Evolutionary conservation across 1,284 basidiomycete genomes (phyloP), one percentile per base, ranked within the genome.

Genomic region (Papiliotrema fonsecae): DNA sequence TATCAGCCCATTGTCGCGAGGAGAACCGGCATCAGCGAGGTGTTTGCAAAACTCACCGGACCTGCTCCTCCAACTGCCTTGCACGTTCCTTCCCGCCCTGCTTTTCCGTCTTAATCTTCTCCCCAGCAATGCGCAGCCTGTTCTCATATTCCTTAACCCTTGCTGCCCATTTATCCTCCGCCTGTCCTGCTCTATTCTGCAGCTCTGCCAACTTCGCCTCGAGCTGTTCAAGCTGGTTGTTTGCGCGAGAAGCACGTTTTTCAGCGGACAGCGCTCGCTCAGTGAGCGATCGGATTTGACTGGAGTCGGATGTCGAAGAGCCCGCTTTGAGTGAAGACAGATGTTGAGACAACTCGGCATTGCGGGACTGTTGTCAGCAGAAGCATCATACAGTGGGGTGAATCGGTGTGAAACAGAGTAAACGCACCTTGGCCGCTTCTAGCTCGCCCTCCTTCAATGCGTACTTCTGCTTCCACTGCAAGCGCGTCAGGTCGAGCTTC

Each of bases 61-160:
- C 67, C 47, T 73, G 72, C 21, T 55, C 58, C 42, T 75, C 70
- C 37, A 80, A 57, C 58, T 79, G 77, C 13, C 61, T 54, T 2
- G 79, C 78, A 18, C 78, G 57, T 75, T 98, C 94, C 76, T 97
- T 97, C 32, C 87, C 84, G 3, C 94, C 94, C 64, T 97, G 92
- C 55, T 88, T 79, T 76, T 97, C 94, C 38, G 91, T 79, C 79
- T 97, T 98, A 59, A 93, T 83, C 70, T 86, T 86, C 78, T 98
- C 94, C 64, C 94, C 91, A 0, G 90, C 88, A 0, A 84, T 82
- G 68, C 84, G 85, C 59, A 92, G 71, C 16, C 90, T 77, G 21
- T 81, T 69, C 74, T 98, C 92, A 61, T 92, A 91, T 74, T 97
- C 92, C 69, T 85, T 86, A 42, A 96, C 87, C 14, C 92, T 79